phyloP scores from a whole-genome alignment of 202 grass and related monocot species.

The Carex arenaria region DNA sequence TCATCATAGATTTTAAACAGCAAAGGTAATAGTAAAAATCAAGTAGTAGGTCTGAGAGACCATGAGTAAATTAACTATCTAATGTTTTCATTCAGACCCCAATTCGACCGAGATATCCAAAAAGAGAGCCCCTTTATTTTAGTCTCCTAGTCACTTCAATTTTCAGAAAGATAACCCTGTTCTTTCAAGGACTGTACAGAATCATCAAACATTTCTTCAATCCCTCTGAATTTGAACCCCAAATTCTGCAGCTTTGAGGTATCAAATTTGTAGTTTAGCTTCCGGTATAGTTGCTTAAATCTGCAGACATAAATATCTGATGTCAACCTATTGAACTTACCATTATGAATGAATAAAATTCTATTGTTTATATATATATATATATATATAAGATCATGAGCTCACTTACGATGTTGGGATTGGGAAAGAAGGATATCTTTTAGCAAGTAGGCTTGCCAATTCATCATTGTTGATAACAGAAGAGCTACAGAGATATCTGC shows the following conservation, averaged over 20 bases:
- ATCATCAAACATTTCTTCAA: slow-evolving; percentile 79
- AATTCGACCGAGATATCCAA: neutral
- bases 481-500: slow-evolving; percentile 85
- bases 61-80: neutral
- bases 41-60: neutral
- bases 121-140: neutral
- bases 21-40: no score
- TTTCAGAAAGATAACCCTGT: slow-evolving; percentile 46
- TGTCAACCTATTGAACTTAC: neutral
- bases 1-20: no score
- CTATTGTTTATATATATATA: neutral
- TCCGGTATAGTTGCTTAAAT: slow-evolving; percentile 40
- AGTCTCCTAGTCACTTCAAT: neutral
- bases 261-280: slow-evolving; percentile 52
- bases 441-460: slow-evolving; percentile 36
- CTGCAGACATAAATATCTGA: slow-evolving; percentile 26
- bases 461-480: slow-evolving; percentile 42
- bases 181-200: slow-evolving; percentile 37
- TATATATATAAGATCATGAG: neutral
- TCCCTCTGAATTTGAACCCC: slow-evolving; percentile 53
- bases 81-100: neutral
- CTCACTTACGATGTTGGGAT: slow-evolving; percentile 52
- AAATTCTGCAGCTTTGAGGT: slow-evolving; percentile 52
- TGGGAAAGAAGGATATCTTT: slow-evolving; percentile 54
- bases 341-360: neutral